These are phyloP conservation scores for Protomyces arabidopsidicola DNA, from an alignment of 1,139 yeast genomes.

Conservation along the genomic window DNA sequence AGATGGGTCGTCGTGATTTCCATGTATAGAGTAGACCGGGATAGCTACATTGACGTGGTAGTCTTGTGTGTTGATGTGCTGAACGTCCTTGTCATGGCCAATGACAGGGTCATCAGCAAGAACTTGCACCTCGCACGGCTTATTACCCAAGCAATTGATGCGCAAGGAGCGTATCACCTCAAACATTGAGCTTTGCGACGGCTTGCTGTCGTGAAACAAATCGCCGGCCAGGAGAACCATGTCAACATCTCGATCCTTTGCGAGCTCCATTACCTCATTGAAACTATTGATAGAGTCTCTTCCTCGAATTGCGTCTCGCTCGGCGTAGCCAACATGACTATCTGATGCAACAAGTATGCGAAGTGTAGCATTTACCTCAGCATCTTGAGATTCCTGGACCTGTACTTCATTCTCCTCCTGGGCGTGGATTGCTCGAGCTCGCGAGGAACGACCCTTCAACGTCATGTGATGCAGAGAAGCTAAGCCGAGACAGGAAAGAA, in stretches of 20 bases:
- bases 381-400: too few relatives aligned
- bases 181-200: slow-evolving; percentile 77
- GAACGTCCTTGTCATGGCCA: slow-evolving; percentile 51
- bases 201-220: slow-evolving; percentile 82
- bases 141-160: slow-evolving; percentile 71
- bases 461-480: not conserved
- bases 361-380: slow-evolving; percentile 49
- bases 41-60: slow-evolving; percentile 80
- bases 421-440: not conserved
- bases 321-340: slow-evolving; percentile 92
- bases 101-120: slow-evolving; percentile 70
- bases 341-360: slow-evolving; percentile 82
- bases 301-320: slow-evolving; percentile 83
- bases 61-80: slow-evolving; percentile 80
- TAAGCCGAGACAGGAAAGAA: not conserved
- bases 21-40: slow-evolving; percentile 92
- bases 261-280: slow-evolving; percentile 72
- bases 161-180: slow-evolving; percentile 75
- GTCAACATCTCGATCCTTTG: slow-evolving; percentile 53
- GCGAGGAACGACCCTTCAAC: not conserved
- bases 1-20: slow-evolving; percentile 95
- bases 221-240: slow-evolving; percentile 92
- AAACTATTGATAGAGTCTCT: slow-evolving; percentile 86
- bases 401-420: not conserved
- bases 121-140: slow-evolving; percentile 80